Base-by-base conservation (phyloP, 2,329 filamentous ascomycete species). In the Paramyrothecium roridum region DNA sequence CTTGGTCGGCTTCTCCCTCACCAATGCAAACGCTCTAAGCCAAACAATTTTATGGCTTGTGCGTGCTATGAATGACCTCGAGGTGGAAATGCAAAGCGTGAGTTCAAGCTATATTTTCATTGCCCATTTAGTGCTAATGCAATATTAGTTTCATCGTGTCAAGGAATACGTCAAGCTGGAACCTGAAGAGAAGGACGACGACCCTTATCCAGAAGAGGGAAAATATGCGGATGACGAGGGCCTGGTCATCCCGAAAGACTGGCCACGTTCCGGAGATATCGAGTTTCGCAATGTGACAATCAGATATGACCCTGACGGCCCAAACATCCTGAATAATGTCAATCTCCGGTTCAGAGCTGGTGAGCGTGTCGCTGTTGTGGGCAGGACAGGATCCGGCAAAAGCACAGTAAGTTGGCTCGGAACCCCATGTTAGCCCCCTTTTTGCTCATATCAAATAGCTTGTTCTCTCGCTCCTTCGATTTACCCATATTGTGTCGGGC, bases 321-420 rank as follows among this genome's bases (percentile, higher is more conserved):
- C 74, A 49, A 73, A 81, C 54, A 78, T 83, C 46, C 70, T 83
- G 19, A 78, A 77, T 22, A 67, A 80, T 34, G 68, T 83, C 52
- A 81, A 75, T 57, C 71, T 83, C 48, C 75, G 73, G 34, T 80
- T 83, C 57, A 74, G 72, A 13, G 88, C 87, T 0, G 90, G 91
- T 1, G 88, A 89, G 53, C 87, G 88, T 52, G 90, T 90, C 1
- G 91, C 90, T 0, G 80, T 96, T 20, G 88, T 93, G 12, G 91
- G 91, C 2, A 84, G 91, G 11, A 96, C 91, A 0, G 87, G 89
- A 0, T 91, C 88, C 4, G 91, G 91, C 3, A 96, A 96, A 71
- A 91, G 87, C 52, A 96, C 91, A 0, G 80, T 93, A 67, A 68
- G 77, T 69, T 48, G 37, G 16, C 12, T 20, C 30, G n/a, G 3